Evolutionary conservation across 2,329 filamentous ascomycete species (phyloP), one percentile per base, ranked within the genome.

Genomic region (Plectosphaerella plurivora): DNA sequence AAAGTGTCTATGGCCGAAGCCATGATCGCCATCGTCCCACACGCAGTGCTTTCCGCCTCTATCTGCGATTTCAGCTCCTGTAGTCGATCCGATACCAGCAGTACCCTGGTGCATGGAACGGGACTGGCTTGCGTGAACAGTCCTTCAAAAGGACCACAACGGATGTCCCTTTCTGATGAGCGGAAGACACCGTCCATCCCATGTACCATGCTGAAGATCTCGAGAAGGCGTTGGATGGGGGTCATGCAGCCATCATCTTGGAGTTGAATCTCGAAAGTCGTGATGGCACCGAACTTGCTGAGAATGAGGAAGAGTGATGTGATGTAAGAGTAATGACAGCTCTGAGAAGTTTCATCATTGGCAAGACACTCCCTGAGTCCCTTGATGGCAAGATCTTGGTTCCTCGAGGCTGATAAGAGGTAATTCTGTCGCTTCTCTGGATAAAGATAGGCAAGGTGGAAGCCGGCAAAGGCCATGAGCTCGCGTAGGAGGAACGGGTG

Each of bases 291-390:
- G 24, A 55, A 47, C 15, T 48, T 53, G 46, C 54, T 46, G 2
- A 55, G 49, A 7, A 46, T 18, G 48, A 55, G 53, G 46, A 53
- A 55, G 18, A 55, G 50, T 20, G 42, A 51, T 3, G 54, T 47
- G 4, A 46, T 45, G 24, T 51, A 49, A 25, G 53, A 41, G 14
- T 44, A 10, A 10, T 47, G 28, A 28, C 28, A 47, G 28, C 37
- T 37, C 3, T 47, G 28, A 5, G 46, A 8, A 20, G 16, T 35
- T 5, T 36, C 5, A 11, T 15, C 15, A 2, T 14, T 12, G 12
- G 28, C 18, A 11, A 47, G 25, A 4, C n/a, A n/a, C 16, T 36
- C 18, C 18, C 46, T 36, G 12, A 47, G 7, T 4, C 46, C 28
- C 22, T 22, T 47, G n/a, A 47, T 47, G 16, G 46, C 46, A 11